Percentiles rank a stretch among this genome's conserved stretches.
Evolutionary conservation across 306 rosid genomes (phyloP).

Genomic region (Pueraria montana): DNA sequence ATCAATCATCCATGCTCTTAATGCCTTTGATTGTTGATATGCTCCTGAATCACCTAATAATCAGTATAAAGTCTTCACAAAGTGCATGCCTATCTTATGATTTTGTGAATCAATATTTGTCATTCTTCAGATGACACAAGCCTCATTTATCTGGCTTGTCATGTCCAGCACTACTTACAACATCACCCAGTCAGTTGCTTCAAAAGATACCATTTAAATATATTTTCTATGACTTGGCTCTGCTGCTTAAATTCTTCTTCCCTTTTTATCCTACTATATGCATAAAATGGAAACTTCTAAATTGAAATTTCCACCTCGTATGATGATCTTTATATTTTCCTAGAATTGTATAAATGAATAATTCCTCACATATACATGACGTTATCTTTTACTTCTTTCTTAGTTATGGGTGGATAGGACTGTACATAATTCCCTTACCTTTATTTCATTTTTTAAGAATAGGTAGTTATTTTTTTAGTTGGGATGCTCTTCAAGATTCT

Average conservation of each 20-base stretch:
- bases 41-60: slow-evolving; percentile 40
- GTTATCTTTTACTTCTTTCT: background rate
- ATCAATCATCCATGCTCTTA: slow-evolving; percentile 16
- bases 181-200: background rate
- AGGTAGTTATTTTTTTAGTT: background rate
- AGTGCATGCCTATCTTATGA: slow-evolving; percentile 25
- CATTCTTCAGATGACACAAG: slow-evolving; percentile 27
- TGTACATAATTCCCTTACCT: slow-evolving; percentile 5
- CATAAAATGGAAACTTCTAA: background rate
- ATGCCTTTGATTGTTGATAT: slow-evolving; percentile 29
- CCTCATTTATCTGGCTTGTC: slow-evolving; percentile 21
- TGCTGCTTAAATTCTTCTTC: slow-evolving; percentile 1
- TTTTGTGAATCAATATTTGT: slow-evolving; percentile 18
- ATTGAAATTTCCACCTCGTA: background rate
- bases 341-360: slow-evolving; percentile 31
- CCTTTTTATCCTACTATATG: slow-evolving; percentile 2
- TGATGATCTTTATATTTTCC: background rate
- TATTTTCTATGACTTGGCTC: slow-evolving; percentile 7
- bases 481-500: slow-evolving; percentile 38
- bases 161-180: slow-evolving; percentile 17
- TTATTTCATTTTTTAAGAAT: background rate
- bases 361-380: background rate
- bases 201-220: slow-evolving; percentile 16
- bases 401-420: slow-evolving; percentile 16
- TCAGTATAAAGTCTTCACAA: slow-evolving; percentile 32